phyloP scores from a whole-genome alignment of 306 rosid species.

The Ochetophila trinervis region DNA sequence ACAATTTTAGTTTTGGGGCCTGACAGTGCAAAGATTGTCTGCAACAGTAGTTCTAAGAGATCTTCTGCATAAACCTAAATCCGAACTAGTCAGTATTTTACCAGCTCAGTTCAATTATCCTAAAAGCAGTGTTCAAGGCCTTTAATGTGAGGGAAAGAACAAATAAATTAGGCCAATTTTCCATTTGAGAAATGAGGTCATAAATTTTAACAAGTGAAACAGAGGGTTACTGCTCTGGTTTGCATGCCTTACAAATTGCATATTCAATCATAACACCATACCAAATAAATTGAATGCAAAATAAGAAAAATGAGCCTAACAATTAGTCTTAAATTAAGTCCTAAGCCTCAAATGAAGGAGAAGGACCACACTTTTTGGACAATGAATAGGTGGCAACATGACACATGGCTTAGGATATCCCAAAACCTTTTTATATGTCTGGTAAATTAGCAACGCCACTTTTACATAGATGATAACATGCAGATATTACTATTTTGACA shows the following conservation, averaged over 20 bases:
- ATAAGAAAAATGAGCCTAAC: neutral
- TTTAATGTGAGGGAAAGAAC: neutral
- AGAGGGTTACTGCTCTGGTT: neutral
- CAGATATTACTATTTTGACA: too few relatives aligned
- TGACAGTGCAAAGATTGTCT: constrained; percentile 73
- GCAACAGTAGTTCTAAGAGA: constrained; percentile 77
- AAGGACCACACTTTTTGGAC: too few relatives aligned
- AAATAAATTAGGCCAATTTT: neutral
- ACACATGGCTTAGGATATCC: too few relatives aligned
- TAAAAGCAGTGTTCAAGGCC: neutral
- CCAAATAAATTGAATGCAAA: neutral
- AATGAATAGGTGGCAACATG: too few relatives aligned
- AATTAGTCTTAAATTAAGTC: too few relatives aligned
- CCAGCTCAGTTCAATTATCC: constrained; percentile 1
- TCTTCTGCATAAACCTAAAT: constrained; percentile 79
- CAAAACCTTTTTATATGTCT: too few relatives aligned
- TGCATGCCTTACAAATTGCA: neutral
- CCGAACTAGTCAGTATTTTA: constrained; percentile 16
- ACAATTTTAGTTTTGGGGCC: constrained; percentile 79
- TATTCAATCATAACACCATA: neutral
- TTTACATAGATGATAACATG: too few relatives aligned
- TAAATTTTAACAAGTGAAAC: neutral
- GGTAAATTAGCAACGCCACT: too few relatives aligned
- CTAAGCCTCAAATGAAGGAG: too few relatives aligned
- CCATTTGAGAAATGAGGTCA: neutral